Base-by-base conservation (phyloP, 805 yeast species). In the Metschnikowia lochheadii region DNA sequence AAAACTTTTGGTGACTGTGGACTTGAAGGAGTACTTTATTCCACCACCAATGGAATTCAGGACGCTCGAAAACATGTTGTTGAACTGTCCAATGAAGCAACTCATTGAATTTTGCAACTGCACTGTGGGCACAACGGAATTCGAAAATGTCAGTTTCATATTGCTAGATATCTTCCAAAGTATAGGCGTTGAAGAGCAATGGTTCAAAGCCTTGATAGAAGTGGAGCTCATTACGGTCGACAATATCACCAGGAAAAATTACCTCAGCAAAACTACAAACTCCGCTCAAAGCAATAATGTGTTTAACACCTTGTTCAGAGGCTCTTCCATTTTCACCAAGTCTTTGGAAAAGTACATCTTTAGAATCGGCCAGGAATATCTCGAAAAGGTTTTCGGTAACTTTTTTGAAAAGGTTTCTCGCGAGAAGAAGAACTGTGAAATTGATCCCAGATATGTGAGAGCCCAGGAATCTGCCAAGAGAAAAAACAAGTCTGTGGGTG, bases 311-410 rank as follows among this genome's bases (percentile, higher is more conserved):
- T 63, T 89, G 14, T 92, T 92, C 61, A 76, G 99, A 57, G 96
- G 97, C 0, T 87, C 89, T 50, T 83, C 96, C 1, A 75, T 92
- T 4, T 74, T 94, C 53, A 84, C 96, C 0, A 88, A 88, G 63
- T 77, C 96, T 0, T 64, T 91, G 49, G 99, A 92, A 60, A 76
- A 80, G 52, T 89, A 83, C 62, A 84, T 87, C 63, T 75, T 85
- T 38, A 72, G 92, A 59, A 75, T 85, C 17, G 98, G 98, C 0
- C 85, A 81, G 52, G 90, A 85, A 52, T 89, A 88, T 61, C 64
- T 94, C 33, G 86, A 85, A 50, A 79, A 79, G 56, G 81, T 87
- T 3, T 76, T 92, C 49, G 90, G 94, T 0, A 76, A 76, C n/a
- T 81, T 88, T 54, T 79, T 90, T 10, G 70, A 77, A 17, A 73